Evolutionary conservation across 2,329 filamentous ascomycete species (phyloP).

Genomic region (Ophiocordyceps sinensis): DNA sequence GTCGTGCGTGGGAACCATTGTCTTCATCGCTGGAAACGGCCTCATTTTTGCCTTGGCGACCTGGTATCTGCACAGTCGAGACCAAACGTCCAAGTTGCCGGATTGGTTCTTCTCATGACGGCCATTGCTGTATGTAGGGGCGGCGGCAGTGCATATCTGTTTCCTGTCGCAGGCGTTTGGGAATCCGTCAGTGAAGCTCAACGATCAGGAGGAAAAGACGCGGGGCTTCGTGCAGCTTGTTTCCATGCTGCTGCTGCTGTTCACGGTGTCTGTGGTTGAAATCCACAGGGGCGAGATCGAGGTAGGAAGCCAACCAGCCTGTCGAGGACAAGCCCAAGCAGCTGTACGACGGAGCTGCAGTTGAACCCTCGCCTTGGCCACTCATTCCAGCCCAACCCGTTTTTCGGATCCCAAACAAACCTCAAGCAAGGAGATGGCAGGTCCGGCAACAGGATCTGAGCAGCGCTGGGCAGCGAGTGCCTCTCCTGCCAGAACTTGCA

Average conservation of each 20-base stretch:
- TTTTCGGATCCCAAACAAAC: slow-evolving; percentile 24
- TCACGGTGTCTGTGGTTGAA: slow-evolving; percentile 46
- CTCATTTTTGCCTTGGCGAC: slow-evolving; percentile 44
- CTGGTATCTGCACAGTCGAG: slow-evolving; percentile 48
- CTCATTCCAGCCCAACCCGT: slow-evolving; percentile 30
- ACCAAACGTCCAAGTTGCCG: slow-evolving; percentile 35
- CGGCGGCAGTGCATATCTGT: slow-evolving; percentile 42
- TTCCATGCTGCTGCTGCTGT: slow-evolving; percentile 40
- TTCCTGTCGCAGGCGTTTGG: slow-evolving; percentile 48
- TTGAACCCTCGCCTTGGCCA: slow-evolving; percentile 10
- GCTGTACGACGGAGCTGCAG: slow-evolving; percentile 26
- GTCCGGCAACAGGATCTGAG: not conserved
- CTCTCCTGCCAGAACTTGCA: too few relatives aligned
- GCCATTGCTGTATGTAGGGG: slow-evolving; percentile 42
- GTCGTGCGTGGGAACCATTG: slow-evolving; percentile 44
- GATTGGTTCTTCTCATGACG: slow-evolving; percentile 37
- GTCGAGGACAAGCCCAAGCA: slow-evolving; percentile 23
- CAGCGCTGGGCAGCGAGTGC: not conserved
- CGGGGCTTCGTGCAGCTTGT: slow-evolving; percentile 53
- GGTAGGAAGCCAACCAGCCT: slow-evolving; percentile 22
- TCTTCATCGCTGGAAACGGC: slow-evolving; percentile 43
- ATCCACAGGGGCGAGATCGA: slow-evolving; percentile 37
- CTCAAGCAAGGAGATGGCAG: slow-evolving; percentile 13
- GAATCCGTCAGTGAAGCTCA: slow-evolving; percentile 31
- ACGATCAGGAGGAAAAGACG: slow-evolving; percentile 36